phyloP scores from a whole-genome alignment of 2,329 filamentous ascomycete genomes.

The Pyricularia sp. region DNA sequence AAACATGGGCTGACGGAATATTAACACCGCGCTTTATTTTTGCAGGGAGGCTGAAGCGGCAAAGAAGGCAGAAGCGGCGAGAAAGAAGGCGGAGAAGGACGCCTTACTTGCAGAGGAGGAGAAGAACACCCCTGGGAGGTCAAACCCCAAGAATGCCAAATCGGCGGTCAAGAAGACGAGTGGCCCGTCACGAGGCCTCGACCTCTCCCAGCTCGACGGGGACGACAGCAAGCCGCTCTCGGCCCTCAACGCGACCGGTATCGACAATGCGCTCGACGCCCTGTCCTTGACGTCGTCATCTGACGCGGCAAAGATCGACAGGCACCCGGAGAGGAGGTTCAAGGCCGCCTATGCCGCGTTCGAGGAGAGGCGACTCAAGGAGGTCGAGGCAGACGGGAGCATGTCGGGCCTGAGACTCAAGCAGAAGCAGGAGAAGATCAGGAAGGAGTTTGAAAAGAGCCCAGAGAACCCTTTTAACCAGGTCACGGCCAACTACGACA shows the following conservation, averaged over 20 bases:
- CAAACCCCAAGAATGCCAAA: constrained; percentile 54
- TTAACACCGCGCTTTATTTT: not conserved
- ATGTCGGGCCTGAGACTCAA: constrained; percentile 61
- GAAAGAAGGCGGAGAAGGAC: constrained; percentile 87
- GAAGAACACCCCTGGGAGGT: constrained; percentile 42
- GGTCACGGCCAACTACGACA: constrained; percentile 61
- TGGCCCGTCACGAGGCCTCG: constrained; percentile 42
- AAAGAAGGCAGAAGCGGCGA: constrained; percentile 64
- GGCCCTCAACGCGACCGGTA: constrained; percentile 68
- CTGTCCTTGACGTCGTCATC: constrained; percentile 47
- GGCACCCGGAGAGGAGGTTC: constrained; percentile 77
- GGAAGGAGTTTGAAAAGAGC: constrained; percentile 89
- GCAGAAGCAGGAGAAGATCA: constrained; percentile 71
- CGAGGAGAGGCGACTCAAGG: constrained; percentile 66
- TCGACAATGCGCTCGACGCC: constrained; percentile 87
- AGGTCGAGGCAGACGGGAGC: constrained; percentile 73
- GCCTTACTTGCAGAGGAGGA: constrained; percentile 77
- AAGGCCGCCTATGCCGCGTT: constrained; percentile 75
- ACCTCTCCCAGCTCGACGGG: constrained; percentile 55
- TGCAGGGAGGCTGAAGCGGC: constrained; percentile 68
- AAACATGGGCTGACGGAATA: not conserved
- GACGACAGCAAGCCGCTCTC: constrained; percentile 22
- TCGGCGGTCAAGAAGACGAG: constrained; percentile 54
- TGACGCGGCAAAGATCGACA: constrained; percentile 59
- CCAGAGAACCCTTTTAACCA: constrained; percentile 95